Conservation (phyloP, 176 grass and related monocot genomes). For the Coix lacrymajobi region DNA sequence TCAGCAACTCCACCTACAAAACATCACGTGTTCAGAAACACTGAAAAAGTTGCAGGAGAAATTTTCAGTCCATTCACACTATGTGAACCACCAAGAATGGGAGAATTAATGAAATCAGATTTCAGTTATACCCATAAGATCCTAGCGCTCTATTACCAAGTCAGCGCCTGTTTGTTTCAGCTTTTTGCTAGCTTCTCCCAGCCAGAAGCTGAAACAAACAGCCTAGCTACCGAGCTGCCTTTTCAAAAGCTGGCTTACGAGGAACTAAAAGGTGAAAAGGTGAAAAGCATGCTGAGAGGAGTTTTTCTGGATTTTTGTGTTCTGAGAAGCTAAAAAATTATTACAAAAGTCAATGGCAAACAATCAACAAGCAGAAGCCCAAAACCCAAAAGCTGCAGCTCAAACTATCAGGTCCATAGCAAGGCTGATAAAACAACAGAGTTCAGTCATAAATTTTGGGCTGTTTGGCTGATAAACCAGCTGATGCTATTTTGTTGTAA, state of each 20-base stretch:
- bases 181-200: neutral
- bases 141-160: neutral
- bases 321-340: neutral
- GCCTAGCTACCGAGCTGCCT: neutral
- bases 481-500: too few relatives aligned
- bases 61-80: neutral
- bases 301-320: neutral
- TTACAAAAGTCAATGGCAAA: neutral
- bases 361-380: neutral
- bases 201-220: neutral
- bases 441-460: neutral
- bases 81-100: neutral
- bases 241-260: neutral
- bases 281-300: neutral
- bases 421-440: neutral
- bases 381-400: neutral
- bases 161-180: neutral
- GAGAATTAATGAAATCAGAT: neutral
- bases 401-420: neutral
- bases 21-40: conserved; percentile 8
- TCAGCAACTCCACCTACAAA: conserved; percentile 87
- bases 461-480: too few relatives aligned
- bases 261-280: neutral
- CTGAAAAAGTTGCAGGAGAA: neutral
- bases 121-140: neutral